Evolutionary conservation across 306 rosid species (phyloP), one percentile per base, ranked within the genome.

Genomic region (Parietaria judaica): DNA sequence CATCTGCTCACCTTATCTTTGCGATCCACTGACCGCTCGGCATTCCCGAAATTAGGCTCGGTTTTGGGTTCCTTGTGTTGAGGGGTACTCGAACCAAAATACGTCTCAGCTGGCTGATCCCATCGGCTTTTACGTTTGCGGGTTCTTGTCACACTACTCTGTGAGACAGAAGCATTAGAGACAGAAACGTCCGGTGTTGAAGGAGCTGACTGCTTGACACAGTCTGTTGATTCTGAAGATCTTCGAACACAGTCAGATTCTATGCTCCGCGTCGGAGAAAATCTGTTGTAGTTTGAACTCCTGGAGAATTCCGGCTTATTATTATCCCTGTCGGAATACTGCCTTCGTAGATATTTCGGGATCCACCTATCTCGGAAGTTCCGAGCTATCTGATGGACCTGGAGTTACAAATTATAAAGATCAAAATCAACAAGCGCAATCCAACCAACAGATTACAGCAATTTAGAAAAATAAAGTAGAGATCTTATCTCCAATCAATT

Each of bases 331-430:
- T 88, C 96, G 63, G 65, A 51, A 63, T 75, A 52, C 67, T 63
- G 79, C 69, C 79, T 94, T 79, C 94, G 78, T 45, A 62, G 36
- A 51, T 65, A 70, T 69, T 80, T 84, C 8, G 80, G 95, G 77
- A 89, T 81, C 97, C 97, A 89, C 79, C 78, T 94, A 66, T 94
- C 96, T 63, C 99, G 85, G 64, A 94, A 94, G 76, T 77, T 89
- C 60, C 99, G 85, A 51, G 97, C 99, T 74, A 89, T 89, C 80
- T 89, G 95, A 83, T 94, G 99, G 59, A 89, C 99, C 99, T 94
- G 78, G 37, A 80, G 47, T 54, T 36, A 65, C 71, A 75, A 46
- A 73, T 46, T 38, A 38, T 65, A 69, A 53, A 10, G 51, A 70
- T 62, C 38, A 68, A 62, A 54, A 48, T 70, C 60, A 6, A 36